Evolutionary conservation across 768 basidiomycete species (phyloP), one percentile per base, ranked within the genome.

Genomic region (Mycena chlorophos): DNA sequence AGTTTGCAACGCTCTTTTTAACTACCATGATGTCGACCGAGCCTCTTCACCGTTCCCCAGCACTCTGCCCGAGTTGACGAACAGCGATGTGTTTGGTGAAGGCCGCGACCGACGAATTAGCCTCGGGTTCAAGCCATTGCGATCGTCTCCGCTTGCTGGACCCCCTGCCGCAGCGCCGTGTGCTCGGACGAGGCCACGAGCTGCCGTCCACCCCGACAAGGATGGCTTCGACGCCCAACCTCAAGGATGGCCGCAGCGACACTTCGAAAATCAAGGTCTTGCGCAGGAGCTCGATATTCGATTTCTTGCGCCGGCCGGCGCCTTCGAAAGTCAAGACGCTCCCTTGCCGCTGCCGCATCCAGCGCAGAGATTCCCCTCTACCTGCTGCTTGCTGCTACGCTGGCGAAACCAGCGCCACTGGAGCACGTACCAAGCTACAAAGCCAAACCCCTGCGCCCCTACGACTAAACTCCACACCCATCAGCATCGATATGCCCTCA

Each of bases 121-220:
- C 20, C 49, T 63, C 0, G 49, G 59, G 31, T 48, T 56, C 10
- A 73, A 68, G 22, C 76, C 76, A 0, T 45, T 74, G 20, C 70
- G 73, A 13, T 78, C 78, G 2, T 79, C 78, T 19, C 78, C 76
- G 14, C 67, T 79, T 16, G 71, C 77, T 10, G 73, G 76, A 4
- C 75, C 75, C 23, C n/a, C n/a, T n/a, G n/a, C n/a, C n/a, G n/a
- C n/a, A n/a, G n/a, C n/a, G 70, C 68, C 2, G 50, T 75, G 2
- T 68, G 65, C n/a, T 55, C 61, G 27, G 66, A 66, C 16, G 66
- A 58, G 13, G 50, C 28, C 40, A 48, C 14, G 53, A 48, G 16
- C 39, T 26, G 31, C 37, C 20, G 53, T 54, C 27, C n/a, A n/a
- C n/a, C n/a, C 57, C 46, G 8, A 29, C 34, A 28, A 34, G 48